Conservation (phyloP, 1,139 yeast genomes). For the Blastobotrys apis region DNA sequence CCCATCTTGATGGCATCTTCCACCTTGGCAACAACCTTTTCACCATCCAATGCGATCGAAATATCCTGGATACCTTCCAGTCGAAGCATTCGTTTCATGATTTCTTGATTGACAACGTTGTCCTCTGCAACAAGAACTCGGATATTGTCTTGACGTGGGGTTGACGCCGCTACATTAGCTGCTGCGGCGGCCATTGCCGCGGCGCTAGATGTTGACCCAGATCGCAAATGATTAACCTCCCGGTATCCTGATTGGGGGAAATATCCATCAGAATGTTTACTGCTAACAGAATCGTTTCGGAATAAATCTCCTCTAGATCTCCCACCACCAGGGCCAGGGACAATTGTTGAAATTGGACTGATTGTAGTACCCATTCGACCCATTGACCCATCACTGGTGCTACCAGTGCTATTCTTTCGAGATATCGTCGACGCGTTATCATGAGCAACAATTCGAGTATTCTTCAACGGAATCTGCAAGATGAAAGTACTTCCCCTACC, state of each 20-base stretch:
- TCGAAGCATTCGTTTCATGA: slow-evolving; percentile 75
- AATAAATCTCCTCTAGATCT: too few relatives aligned
- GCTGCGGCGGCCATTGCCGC: too few relatives aligned
- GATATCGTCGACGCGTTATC: slow-evolving; percentile 2
- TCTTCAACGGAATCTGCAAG: slow-evolving; percentile 58
- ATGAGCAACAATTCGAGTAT: slow-evolving; percentile 20
- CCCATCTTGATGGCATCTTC: slow-evolving; percentile 45
- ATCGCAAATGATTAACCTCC: background rate
- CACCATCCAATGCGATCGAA: slow-evolving; percentile 84
- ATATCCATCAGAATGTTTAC: background rate
- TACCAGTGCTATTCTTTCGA: slow-evolving; percentile 7
- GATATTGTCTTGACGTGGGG: slow-evolving; percentile 20
- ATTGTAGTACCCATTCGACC: background rate
- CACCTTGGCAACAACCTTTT: slow-evolving; percentile 69
- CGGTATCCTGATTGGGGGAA: background rate
- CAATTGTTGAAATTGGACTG: too few relatives aligned
- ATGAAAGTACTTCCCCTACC: slow-evolving; percentile 81
- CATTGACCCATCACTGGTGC: slow-evolving; percentile 5
- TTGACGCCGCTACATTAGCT: too few relatives aligned
- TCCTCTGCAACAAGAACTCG: slow-evolving; percentile 90
- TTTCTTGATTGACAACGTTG: slow-evolving; percentile 86
- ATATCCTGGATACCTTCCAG: slow-evolving; percentile 71
- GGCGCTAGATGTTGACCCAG: too few relatives aligned
- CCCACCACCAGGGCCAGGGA: too few relatives aligned
- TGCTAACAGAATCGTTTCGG: too few relatives aligned